These are phyloP conservation scores for Solanum acaule DNA, from an alignment of 257 asterid genomes.

Conservation along the genomic window DNA sequence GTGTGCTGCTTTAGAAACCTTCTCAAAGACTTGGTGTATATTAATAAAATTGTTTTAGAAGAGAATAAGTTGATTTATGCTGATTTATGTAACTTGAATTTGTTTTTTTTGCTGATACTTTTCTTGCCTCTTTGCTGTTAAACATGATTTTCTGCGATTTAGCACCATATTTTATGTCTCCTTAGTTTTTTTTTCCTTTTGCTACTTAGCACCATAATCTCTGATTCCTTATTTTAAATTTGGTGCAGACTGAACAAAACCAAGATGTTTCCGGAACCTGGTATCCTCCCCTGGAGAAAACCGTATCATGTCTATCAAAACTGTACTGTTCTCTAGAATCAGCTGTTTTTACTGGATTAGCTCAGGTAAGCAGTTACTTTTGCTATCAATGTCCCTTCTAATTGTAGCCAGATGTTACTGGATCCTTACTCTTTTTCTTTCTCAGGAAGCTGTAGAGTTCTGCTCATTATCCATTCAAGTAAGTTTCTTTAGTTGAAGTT, in stretches of 20 bases:
- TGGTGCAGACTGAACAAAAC: constrained; percentile 58
- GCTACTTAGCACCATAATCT: not conserved
- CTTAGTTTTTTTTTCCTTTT: not conserved
- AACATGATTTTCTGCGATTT: not conserved
- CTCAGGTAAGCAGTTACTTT: constrained; percentile 55
- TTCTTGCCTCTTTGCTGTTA: not conserved
- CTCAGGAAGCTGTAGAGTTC: constrained; percentile 94
- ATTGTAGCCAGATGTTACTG: not conserved
- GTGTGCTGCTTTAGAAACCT: not conserved
- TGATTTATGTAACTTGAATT: not conserved
- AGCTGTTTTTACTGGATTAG: constrained; percentile 92
- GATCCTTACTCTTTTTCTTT: constrained; percentile 6
- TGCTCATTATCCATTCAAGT: constrained; percentile 92
- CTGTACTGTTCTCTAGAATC: constrained; percentile 78
- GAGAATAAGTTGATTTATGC: not conserved
- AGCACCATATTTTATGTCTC: not conserved
- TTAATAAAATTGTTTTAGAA: not conserved
- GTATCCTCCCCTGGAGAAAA: constrained; percentile 98
- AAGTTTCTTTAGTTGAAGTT: constrained; percentile 8
- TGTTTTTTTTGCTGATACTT: not conserved
- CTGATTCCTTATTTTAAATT: not conserved
- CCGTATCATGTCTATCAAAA: constrained; percentile 89
- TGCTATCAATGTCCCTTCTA: not conserved
- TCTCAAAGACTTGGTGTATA: not conserved
- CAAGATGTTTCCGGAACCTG: constrained; percentile 65